Conservation (phyloP, 208 protist genomes). For the Trypanosoma theileri region DNA sequence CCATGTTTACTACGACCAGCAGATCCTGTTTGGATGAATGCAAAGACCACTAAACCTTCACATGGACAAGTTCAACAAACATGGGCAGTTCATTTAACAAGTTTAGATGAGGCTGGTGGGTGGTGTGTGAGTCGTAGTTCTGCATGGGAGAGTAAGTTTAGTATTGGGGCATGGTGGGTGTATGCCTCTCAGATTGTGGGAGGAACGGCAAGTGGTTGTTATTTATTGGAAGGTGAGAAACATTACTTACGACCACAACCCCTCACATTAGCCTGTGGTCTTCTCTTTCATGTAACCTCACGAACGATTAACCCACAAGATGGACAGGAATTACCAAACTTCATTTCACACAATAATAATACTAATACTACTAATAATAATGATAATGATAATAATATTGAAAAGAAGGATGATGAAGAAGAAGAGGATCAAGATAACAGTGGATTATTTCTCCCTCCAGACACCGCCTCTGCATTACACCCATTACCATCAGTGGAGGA, state of each 20-base stretch:
- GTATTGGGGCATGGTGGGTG: slow-evolving; percentile 95
- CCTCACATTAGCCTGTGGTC: slow-evolving; percentile 68
- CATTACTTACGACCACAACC: slow-evolving; percentile 82
- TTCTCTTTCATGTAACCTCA: slow-evolving; percentile 55
- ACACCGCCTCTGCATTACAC: slow-evolving; percentile 24
- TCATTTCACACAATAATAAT: neutral
- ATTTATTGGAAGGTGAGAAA: slow-evolving; percentile 91
- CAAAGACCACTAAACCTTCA: neutral
- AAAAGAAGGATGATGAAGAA: neutral
- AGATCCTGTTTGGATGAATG: slow-evolving; percentile 30
- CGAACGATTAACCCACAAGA: slow-evolving; percentile 29
- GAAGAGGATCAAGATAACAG: neutral
- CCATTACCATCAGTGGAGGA: slow-evolving; percentile 25
- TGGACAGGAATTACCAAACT: slow-evolving; percentile 23
- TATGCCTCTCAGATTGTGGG: slow-evolving; percentile 77
- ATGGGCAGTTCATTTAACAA: slow-evolving; percentile 43
- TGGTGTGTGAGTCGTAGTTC: slow-evolving; percentile 91
- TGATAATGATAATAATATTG: neutral
- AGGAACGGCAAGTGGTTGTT: slow-evolving; percentile 51
- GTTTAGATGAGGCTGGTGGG: slow-evolving; percentile 87
- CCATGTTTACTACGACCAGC: slow-evolving; percentile 94
- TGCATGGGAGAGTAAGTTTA: slow-evolving; percentile 95
- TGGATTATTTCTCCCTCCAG: slow-evolving; percentile 19
- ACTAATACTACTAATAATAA: neutral
- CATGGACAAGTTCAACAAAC: neutral